Conservation (phyloP, 768 basidiomycete species). For the Terana coerulea region DNA sequence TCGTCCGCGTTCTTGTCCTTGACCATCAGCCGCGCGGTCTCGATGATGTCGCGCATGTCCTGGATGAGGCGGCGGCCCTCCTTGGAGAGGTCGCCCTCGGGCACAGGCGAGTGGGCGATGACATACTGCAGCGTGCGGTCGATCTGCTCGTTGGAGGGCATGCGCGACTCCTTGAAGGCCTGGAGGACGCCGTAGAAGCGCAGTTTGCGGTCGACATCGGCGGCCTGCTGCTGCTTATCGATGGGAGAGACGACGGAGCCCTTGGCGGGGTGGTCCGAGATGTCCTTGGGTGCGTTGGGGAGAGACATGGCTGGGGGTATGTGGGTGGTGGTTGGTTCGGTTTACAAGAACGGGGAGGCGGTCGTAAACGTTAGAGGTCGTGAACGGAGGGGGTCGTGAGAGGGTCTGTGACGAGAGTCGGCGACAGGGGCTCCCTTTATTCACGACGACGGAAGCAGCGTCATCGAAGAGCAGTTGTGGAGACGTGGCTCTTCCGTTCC, state of each 20-base stretch:
- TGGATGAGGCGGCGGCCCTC: conserved; percentile 75
- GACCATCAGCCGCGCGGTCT: conserved; percentile 70
- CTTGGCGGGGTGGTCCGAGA: conserved; percentile 49
- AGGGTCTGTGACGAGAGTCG: neutral
- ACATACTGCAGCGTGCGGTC: conserved; percentile 69
- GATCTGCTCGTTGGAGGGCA: conserved; percentile 81
- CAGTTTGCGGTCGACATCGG: conserved; percentile 82
- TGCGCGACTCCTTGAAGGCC: conserved; percentile 74
- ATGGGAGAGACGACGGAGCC: conserved; percentile 66
- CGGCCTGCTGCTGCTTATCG: conserved; percentile 55
- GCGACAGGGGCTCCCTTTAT: neutral
- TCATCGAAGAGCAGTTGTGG: neutral
- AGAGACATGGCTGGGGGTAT: no score
- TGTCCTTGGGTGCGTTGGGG: conserved; percentile 57
- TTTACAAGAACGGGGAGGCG: neutral
- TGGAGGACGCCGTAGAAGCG: conserved; percentile 77
- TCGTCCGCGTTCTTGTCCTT: conserved; percentile 85
- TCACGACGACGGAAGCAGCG: neutral
- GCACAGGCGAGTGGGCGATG: conserved; percentile 52
- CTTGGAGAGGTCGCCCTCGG: conserved; percentile 61
- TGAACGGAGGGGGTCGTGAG: conserved; percentile 1
- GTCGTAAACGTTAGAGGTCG: neutral
- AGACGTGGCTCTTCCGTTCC: no score
- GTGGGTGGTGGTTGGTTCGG: conserved; percentile 12
- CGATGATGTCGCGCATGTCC: conserved; percentile 77